Conservation (phyloP, 2,329 filamentous ascomycete genomes). For the Botryotinia narcissicola region DNA sequence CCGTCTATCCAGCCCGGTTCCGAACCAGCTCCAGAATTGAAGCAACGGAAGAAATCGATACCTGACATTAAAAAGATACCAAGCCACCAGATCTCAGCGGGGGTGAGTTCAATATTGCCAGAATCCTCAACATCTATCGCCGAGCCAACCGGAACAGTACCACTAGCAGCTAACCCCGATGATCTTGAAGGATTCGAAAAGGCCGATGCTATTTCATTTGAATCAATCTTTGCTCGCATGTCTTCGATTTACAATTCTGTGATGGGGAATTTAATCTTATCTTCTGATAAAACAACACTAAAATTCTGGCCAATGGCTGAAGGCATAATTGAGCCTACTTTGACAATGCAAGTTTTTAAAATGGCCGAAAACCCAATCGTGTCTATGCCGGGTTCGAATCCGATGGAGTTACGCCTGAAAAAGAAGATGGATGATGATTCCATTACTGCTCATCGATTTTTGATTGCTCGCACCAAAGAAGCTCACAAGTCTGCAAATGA, state of each 20-base stretch:
- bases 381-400: conserved; percentile 33
- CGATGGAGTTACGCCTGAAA: conserved; percentile 36
- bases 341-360: conserved; percentile 26
- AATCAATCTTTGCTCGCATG: conserved; percentile 26
- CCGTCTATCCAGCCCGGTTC: background rate
- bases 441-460: conserved; percentile 31
- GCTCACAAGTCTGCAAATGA: conserved; percentile 28
- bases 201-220: conserved; percentile 24
- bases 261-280: conserved; percentile 35
- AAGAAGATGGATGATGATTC: conserved; percentile 20
- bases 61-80: background rate
- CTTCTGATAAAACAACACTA: conserved; percentile 28
- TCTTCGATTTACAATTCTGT: conserved; percentile 27
- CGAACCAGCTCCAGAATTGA: background rate
- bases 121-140: background rate
- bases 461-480: conserved; percentile 23
- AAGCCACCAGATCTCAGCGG: background rate
- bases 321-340: conserved; percentile 20
- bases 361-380: conserved; percentile 32
- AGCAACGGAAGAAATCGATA: background rate
- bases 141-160: too few relatives aligned
- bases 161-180: background rate
- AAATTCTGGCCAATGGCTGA: conserved; percentile 29
- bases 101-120: background rate
- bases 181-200: conserved; percentile 14